phyloP scores from a whole-genome alignment of 1,139 yeast genomes.

The Yamadazyma atmosphaerica region DNA sequence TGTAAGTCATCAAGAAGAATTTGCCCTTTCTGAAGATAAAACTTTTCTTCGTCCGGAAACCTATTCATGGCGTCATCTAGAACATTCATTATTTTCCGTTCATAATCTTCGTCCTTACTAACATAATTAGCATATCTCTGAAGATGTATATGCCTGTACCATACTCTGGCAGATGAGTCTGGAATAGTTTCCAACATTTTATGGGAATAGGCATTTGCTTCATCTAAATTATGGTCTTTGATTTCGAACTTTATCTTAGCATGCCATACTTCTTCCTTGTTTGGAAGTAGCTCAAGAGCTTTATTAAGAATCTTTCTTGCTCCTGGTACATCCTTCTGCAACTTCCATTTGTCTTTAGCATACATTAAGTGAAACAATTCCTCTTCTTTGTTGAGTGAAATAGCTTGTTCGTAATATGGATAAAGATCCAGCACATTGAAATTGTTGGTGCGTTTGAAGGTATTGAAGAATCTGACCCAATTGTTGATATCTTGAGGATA shows the following conservation, averaged over 20 bases:
- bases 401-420: constrained; percentile 53
- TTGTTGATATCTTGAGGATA: constrained; percentile 49
- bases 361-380: constrained; percentile 64
- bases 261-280: constrained; percentile 61
- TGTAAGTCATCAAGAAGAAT: constrained; percentile 33
- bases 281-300: constrained; percentile 43
- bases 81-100: constrained; percentile 34
- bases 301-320: constrained; percentile 56
- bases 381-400: constrained; percentile 44
- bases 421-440: constrained; percentile 33
- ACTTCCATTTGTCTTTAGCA: constrained; percentile 66
- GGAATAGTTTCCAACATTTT: constrained; percentile 36
- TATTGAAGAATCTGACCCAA: constrained; percentile 56
- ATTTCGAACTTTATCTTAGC: constrained; percentile 68
- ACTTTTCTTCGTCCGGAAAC: constrained; percentile 49
- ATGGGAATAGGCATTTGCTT: constrained; percentile 45
- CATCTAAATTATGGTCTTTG: constrained; percentile 32
- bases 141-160: constrained; percentile 64
- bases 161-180: constrained; percentile 47
- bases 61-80: constrained; percentile 44
- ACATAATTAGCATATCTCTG: constrained; percentile 34
- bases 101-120: constrained; percentile 7
- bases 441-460: constrained; percentile 36
- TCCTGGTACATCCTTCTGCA: constrained; percentile 43
- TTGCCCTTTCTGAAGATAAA: constrained; percentile 63